Conservation (phyloP, 495 filamentous ascomycete species). For the Hypomontagnella submonticulosa region DNA sequence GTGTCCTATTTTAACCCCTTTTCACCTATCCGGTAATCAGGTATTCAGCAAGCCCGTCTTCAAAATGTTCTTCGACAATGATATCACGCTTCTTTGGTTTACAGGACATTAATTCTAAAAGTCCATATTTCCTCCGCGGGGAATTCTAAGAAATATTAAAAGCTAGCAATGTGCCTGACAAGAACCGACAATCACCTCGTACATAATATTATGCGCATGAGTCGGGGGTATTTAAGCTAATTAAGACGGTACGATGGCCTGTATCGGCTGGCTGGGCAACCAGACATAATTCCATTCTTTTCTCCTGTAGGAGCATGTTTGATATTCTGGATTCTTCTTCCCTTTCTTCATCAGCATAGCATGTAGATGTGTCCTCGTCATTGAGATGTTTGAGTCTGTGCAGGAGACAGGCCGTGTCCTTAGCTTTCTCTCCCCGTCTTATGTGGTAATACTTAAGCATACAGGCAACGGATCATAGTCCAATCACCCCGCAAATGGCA, state of each 20-base stretch:
- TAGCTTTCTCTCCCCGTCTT: conserved; percentile 8
- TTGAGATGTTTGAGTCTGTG: conserved; percentile 6
- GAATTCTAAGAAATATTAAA: background rate
- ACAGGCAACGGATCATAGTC: conserved; percentile 1
- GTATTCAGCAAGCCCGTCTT: no score
- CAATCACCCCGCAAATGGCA: conserved; percentile 34
- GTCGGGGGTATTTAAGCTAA: conserved; percentile 11
- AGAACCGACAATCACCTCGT: background rate
- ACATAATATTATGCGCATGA: background rate
- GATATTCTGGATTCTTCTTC: conserved; percentile 8
- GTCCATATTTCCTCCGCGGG: no score
- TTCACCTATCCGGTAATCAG: no score
- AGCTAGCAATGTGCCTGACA: background rate
- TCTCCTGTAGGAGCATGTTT: background rate
- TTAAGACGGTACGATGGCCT: conserved; percentile 13
- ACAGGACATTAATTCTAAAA: no score
- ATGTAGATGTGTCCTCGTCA: conserved; percentile 9
- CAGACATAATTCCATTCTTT: conserved; percentile 38
- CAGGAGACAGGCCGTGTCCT: background rate
- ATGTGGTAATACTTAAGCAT: background rate
- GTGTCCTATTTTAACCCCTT: no score
- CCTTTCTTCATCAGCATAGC: conserved; percentile 7
- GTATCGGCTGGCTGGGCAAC: conserved; percentile 42
- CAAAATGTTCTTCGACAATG: no score
- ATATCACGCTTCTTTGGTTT: no score